Percentiles rank a stretch among this genome's conserved stretches.
These are phyloP conservation scores for Gossypium rotundifolium DNA, from an alignment of 345 rosid species.

Conservation along the genomic window DNA sequence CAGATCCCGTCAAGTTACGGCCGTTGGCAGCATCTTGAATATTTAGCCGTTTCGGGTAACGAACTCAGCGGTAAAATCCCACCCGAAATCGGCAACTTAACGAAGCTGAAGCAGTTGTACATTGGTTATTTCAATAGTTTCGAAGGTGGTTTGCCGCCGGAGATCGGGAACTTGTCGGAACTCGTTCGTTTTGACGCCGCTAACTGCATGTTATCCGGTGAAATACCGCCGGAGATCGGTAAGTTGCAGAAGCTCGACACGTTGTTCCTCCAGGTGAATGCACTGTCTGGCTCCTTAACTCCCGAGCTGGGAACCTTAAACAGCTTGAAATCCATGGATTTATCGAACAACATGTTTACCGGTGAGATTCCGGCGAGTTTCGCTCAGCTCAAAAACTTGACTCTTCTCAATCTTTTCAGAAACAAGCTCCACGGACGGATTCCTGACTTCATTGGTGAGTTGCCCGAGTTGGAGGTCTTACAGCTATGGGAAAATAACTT, in stretches of 20 bases:
- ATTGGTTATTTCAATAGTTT: constrained; percentile 76
- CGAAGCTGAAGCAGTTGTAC: constrained; percentile 55
- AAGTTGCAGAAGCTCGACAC: constrained; percentile 70
- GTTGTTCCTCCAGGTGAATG: constrained; percentile 78
- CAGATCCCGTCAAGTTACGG: constrained; percentile 67
- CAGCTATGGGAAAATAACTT: constrained; percentile 93
- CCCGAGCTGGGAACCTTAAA: constrained; percentile 56
- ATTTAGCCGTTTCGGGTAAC: constrained; percentile 73
- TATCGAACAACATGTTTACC: constrained; percentile 67
- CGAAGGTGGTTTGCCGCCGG: constrained; percentile 58
- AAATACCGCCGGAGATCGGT: constrained; percentile 58
- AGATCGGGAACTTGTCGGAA: constrained; percentile 67
- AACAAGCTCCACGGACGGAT: constrained; percentile 78
- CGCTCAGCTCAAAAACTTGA: constrained; percentile 54
- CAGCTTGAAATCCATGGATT: constrained; percentile 80
- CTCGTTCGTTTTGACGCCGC: constrained; percentile 67
- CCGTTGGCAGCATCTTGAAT: constrained; percentile 60
- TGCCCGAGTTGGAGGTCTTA: constrained; percentile 71
- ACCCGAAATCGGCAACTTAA: constrained; percentile 67
- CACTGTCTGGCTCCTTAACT: constrained; percentile 52
- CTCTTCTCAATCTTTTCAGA: constrained; percentile 68
- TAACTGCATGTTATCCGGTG: constrained; percentile 55
- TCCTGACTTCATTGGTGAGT: constrained; percentile 68
- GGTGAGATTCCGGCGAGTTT: constrained; percentile 76
- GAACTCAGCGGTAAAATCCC: constrained; percentile 70